These are phyloP conservation scores for Paulownia fortunei DNA, from an alignment of 257 asterid species.

Conservation along the genomic window DNA sequence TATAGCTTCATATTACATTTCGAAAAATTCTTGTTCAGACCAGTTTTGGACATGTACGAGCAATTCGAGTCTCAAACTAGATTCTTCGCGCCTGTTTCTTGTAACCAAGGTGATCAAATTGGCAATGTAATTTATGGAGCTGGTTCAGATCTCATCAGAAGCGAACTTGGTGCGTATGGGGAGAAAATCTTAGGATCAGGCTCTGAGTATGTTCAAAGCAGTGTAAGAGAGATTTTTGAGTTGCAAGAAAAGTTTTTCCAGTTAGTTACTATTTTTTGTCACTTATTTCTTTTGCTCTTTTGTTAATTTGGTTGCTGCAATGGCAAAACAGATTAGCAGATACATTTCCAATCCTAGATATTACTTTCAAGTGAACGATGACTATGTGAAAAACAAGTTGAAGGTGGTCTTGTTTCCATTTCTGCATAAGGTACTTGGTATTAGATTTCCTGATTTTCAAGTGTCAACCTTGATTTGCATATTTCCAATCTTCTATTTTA, in stretches of 20 bases:
- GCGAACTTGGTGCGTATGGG: constrained; percentile 29
- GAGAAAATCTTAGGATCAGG: constrained; percentile 36
- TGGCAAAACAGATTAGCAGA: constrained; percentile 26
- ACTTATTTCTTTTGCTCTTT: too few species aligned
- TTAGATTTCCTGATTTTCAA: background rate
- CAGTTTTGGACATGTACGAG: constrained; percentile 21
- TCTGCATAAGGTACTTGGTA: constrained; percentile 32
- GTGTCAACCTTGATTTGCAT: too few species aligned
- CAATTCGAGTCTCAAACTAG: background rate
- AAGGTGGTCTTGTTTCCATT: constrained; percentile 38
- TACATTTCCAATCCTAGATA: constrained; percentile 36
- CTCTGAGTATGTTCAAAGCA: constrained; percentile 33
- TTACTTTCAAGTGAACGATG: constrained; percentile 41
- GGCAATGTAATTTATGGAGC: constrained; percentile 15
- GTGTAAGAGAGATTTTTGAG: constrained; percentile 14
- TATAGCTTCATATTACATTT: background rate
- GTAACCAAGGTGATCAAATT: constrained; percentile 17
- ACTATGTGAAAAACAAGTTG: constrained; percentile 35
- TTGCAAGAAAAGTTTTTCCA: background rate
- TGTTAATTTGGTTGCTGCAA: background rate
- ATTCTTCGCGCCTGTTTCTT: constrained; percentile 24
- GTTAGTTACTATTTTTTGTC: background rate
- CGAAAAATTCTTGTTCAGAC: background rate
- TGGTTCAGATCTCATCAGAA: constrained; percentile 33
- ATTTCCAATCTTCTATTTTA: too few species aligned